Evolutionary conservation across 2,329 filamentous ascomycete species (phyloP), one percentile per base, ranked within the genome.

Genomic region (Fusarium penzigii): DNA sequence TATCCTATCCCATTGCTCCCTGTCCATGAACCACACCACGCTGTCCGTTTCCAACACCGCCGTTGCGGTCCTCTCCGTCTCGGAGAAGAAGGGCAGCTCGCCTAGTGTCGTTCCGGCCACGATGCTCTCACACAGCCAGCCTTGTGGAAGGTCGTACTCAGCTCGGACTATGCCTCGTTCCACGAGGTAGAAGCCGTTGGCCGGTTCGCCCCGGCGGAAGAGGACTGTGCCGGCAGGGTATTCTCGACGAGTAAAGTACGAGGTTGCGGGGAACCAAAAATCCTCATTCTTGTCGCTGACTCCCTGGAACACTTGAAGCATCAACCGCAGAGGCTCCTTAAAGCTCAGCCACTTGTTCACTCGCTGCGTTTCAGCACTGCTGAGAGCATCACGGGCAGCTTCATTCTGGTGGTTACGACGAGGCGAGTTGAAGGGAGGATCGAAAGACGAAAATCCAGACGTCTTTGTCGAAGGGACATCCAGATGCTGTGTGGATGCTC

Each of bases 81-180:
- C 90, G 3, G 88, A 91, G 74, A 99, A 99, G 75, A 99, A 99
- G 0, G 94, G 94, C 48, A 99, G 73, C 74, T 99, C 94, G 36
- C 94, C 94, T 63, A 93, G 97, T 0, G 94, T 97, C 2, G 94
- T 94, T 14, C 94, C 94, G 0, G 92, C 90, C 1, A 97, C 88
- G 49, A 97, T 97, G 65, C 90, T 90, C 71, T 99, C 94, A 55
- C 89, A 90, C 62, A 95, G 89, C 62, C 82, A 83, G 1, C 94
- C 94, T 68, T 97, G 94, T 1, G 94, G 92, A 32, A 96, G 80
- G 56, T 93, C 83, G 68, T 99, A 97, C 64, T 97, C 92, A 3
- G 89, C 91, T 14, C 92, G 85, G 32, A 99, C 78, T 62, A 97
- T 92, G 36, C 94, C 94, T 6, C 86, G 83, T 71, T 99, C 92